These are phyloP conservation scores for Irpex sp. DNA, from an alignment of 1,284 basidiomycete genomes.

Conservation along the genomic window DNA sequence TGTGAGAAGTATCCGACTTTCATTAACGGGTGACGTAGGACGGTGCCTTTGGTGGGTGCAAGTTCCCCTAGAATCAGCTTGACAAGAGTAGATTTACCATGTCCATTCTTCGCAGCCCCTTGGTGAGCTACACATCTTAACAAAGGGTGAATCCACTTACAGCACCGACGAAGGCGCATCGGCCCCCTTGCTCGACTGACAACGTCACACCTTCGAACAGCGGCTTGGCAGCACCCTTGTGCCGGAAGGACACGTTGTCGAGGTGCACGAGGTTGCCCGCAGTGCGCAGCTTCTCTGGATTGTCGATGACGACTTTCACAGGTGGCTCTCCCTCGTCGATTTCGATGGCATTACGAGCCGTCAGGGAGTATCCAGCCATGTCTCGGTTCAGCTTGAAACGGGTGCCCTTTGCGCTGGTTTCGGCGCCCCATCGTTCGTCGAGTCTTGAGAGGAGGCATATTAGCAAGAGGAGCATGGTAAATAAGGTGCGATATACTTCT, in stretches of 20 bases:
- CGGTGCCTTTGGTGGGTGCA: slow-evolving; percentile 46
- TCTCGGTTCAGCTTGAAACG: slow-evolving; percentile 70
- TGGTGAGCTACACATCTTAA: neutral
- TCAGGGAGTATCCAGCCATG: slow-evolving; percentile 43
- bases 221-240: slow-evolving; percentile 28
- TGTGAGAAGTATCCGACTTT: slow-evolving; percentile 58
- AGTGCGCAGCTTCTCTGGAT: slow-evolving; percentile 46
- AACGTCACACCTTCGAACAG: slow-evolving; percentile 52
- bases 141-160: neutral
- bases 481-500: slow-evolving; percentile 1
- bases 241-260: slow-evolving; percentile 45
- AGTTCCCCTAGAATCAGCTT: slow-evolving; percentile 53
- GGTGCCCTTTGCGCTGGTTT: slow-evolving; percentile 37
- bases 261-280: slow-evolving; percentile 50
- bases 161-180: slow-evolving; percentile 56
- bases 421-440: slow-evolving; percentile 54
- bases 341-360: slow-evolving; percentile 43
- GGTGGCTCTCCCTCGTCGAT: slow-evolving; percentile 46
- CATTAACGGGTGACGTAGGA: slow-evolving; percentile 55
- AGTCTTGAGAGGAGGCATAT: slow-evolving; percentile 15
- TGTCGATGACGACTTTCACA: slow-evolving; percentile 44
- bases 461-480: neutral
- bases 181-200: slow-evolving; percentile 52
- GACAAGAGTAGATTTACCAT: slow-evolving; percentile 62
- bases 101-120: slow-evolving; percentile 31